phyloP scores from a whole-genome alignment of 768 basidiomycete species.

The Pilatotrama ljubarskyi region DNA sequence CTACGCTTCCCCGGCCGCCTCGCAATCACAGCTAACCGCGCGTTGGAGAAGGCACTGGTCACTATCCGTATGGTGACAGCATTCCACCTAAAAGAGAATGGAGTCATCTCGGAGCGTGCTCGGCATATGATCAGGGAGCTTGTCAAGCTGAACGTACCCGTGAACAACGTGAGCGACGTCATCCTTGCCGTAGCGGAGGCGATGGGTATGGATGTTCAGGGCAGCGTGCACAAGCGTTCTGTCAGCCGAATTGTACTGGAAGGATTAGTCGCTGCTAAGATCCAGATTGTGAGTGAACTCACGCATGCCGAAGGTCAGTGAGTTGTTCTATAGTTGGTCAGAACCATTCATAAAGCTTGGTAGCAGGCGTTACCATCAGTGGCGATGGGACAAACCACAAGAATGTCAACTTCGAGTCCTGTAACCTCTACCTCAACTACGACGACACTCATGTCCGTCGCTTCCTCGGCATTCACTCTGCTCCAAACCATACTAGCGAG shows the following conservation, averaged over 20 bases:
- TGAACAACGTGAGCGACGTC: background rate
- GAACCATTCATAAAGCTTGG: too few relatives aligned
- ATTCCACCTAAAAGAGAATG: background rate
- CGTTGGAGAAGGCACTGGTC: too few relatives aligned
- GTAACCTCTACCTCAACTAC: background rate
- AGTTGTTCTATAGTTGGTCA: background rate
- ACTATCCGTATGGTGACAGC: too few relatives aligned
- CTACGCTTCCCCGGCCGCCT: too few relatives aligned
- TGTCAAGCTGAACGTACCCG: background rate
- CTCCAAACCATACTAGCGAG: background rate
- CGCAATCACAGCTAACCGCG: too few relatives aligned
- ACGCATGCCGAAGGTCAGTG: background rate
- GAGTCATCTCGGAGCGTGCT: background rate
- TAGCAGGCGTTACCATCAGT: background rate
- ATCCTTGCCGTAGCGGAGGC: background rate
- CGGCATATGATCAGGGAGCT: background rate
- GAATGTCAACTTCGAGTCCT: background rate
- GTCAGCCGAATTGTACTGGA: background rate
- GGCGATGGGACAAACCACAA: background rate
- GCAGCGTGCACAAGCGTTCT: background rate
- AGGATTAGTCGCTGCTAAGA: background rate
- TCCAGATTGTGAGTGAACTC: background rate
- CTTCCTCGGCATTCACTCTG: background rate
- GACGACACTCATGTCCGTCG: background rate
- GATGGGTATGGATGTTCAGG: background rate